A percentile compares a stretch with the other conserved stretches of the same genome.
These are phyloP conservation scores for Fusarium xylarioides DNA, from an alignment of 2,329 filamentous ascomycete species.

Conservation along the genomic window DNA sequence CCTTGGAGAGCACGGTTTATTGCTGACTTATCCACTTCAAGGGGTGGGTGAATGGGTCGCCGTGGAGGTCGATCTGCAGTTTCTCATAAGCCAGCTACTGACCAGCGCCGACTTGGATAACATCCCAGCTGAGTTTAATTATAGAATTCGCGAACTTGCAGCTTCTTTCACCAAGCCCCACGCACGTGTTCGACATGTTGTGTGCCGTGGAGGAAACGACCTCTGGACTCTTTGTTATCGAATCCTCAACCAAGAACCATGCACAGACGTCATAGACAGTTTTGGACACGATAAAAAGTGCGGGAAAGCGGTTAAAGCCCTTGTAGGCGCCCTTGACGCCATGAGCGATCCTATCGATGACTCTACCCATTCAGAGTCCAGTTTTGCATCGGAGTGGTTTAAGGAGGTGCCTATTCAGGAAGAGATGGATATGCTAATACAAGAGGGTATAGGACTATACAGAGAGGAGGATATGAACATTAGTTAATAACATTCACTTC, in stretches of 20 bases:
- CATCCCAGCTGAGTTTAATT: accelerated
- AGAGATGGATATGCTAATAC: not conserved
- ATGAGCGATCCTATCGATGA: accelerated
- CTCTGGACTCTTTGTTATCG: accelerated
- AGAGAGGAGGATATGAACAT: accelerated
- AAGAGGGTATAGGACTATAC: not conserved
- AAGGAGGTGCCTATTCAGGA: accelerated
- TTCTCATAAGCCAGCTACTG: not conserved
- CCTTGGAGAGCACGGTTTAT: accelerated
- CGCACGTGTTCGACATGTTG: not conserved
- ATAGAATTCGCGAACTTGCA: accelerated
- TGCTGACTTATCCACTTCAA: accelerated
- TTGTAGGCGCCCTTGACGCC: accelerated
- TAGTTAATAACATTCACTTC: accelerated
- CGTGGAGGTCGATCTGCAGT: not conserved
- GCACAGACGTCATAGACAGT: accelerated
- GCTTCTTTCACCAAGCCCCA: accelerated
- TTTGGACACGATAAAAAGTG: accelerated
- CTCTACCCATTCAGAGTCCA: accelerated
- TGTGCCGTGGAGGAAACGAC: accelerated
- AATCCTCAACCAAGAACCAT: accelerated
- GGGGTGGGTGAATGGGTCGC: accelerated
- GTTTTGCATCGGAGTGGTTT: accelerated
- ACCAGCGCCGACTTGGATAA: accelerated
- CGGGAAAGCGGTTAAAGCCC: accelerated